phyloP scores from a whole-genome alignment of 108 stramenopile species.

The Poteriospumella lacustris region DNA sequence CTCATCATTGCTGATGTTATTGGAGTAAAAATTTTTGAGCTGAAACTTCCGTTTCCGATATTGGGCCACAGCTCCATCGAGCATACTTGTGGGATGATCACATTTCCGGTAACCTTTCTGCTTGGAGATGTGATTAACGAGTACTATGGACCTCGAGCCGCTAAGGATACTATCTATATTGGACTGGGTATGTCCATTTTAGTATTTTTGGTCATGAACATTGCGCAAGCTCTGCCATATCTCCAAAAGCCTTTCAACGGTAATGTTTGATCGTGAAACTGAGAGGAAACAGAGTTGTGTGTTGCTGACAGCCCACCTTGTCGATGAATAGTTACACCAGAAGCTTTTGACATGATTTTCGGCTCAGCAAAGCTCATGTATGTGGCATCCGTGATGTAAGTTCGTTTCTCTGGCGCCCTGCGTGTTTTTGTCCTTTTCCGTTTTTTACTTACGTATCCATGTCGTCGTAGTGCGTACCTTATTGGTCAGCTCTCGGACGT shows the following conservation, averaged over 20 bases:
- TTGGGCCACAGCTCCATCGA: background rate
- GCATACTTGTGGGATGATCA: constrained; percentile 14
- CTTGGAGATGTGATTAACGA: constrained; percentile 16
- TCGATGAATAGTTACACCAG: background rate
- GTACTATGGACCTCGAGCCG: background rate
- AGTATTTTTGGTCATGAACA: constrained; percentile 19
- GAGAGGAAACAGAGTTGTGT: too few relatives aligned
- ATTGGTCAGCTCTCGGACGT: constrained; percentile 12
- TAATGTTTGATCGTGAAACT: background rate
- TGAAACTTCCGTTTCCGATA: background rate
- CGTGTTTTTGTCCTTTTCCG: too few relatives aligned
- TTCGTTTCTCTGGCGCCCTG: background rate
- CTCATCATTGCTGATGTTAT: constrained; percentile 16
- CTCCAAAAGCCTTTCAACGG: constrained; percentile 13
- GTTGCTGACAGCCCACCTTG: background rate
- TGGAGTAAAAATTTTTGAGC: constrained; percentile 22
- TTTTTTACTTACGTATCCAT: background rate
- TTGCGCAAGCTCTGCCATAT: constrained; percentile 8
- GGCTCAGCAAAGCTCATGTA: constrained; percentile 19
- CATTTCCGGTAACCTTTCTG: constrained; percentile 3
- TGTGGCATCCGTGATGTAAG: background rate
- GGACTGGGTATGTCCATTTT: background rate
- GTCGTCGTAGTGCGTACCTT: background rate
- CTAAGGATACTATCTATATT: constrained; percentile 1
- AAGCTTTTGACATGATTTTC: constrained; percentile 5